These are phyloP conservation scores for Scytalidium lignicola DNA, from an alignment of 2,329 filamentous ascomycete genomes.

Conservation along the genomic window DNA sequence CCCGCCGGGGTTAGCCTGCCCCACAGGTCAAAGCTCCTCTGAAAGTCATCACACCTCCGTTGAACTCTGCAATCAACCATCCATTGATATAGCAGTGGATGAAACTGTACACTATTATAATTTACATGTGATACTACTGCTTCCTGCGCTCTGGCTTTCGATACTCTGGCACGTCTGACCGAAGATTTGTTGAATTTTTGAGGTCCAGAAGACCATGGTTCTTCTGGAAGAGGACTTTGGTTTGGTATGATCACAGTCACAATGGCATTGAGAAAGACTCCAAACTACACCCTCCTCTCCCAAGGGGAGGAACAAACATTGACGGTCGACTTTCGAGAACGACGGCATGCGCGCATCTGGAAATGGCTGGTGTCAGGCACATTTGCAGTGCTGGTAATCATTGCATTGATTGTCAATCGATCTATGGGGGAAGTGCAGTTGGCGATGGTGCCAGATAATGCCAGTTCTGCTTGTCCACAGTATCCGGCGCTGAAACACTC, in stretches of 20 bases:
- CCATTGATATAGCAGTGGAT: too few relatives aligned
- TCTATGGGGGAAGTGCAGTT: conserved; percentile 1
- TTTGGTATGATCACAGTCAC: not conserved
- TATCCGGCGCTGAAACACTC: conserved; percentile 12
- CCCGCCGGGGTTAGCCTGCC: too few relatives aligned
- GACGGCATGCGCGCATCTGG: conserved; percentile 5
- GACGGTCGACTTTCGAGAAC: not conserved
- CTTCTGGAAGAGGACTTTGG: not conserved
- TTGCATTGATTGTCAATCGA: conserved; percentile 5
- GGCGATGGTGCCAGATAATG: not conserved
- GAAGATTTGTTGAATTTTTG: too few relatives aligned
- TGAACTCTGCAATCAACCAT: too few relatives aligned
- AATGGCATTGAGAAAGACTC: not conserved
- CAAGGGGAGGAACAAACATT: conserved; percentile 10
- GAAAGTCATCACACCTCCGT: too few relatives aligned
- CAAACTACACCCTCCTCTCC: conserved; percentile 15
- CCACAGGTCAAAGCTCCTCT: too few relatives aligned
- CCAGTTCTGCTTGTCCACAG: conserved; percentile 15
- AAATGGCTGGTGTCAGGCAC: conserved; percentile 8
- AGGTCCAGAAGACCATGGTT: too few relatives aligned
- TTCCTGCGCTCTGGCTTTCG: too few relatives aligned
- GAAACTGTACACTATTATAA: too few relatives aligned
- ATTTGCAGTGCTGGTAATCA: conserved; percentile 2
- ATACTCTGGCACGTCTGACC: too few relatives aligned
- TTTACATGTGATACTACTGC: too few relatives aligned